Base-by-base conservation (phyloP, 1,139 yeast species). In the Geotrichum restrictum region DNA sequence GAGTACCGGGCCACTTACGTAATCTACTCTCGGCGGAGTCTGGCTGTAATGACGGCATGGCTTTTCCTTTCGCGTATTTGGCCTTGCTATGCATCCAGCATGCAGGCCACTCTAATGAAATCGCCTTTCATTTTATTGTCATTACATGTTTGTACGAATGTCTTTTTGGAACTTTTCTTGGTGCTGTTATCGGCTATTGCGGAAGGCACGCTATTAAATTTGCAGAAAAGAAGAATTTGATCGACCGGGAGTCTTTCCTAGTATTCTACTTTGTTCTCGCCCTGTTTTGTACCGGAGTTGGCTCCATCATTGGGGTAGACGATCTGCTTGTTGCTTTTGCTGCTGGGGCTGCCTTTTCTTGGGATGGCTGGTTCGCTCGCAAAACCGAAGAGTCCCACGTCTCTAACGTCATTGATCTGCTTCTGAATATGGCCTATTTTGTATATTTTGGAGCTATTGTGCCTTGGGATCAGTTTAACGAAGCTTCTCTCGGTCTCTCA, bases 41-140 rank as follows among this genome's bases (percentile, higher is more conserved):
- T 0, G 98, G 96, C 10, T 91, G 97, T 70, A 93, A 93, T 69
- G 98, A 93, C 66, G 98, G 98, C 52, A 87, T 93, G 94, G 98
- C 98, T 0, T 91, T 89, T 67, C 98, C 98, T 0, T 93, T 93
- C 66, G 88, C 89, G 41, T 89, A 77, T 62, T 72, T 91, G 49
- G 83, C 96, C 0, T 67, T 89, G 52, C 78, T 83, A 63, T 67
- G 89, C 48, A 81, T 89, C 51, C 68, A 82, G 21, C 82, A 88
- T 64, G 74, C 78, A 5, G 89, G 89, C 3, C 68, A 87, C 49
- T 77, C 83, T 1, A 77, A 80, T 1, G 83, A 80, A 58, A 86
- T 91, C 59, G 81, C 91, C 32, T 83, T 84, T 65, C 86, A 93
- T 58, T 93, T 96, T 94, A 75, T 93, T 53, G 77, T 85, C 56